These are phyloP conservation scores for Bullera alba DNA, from an alignment of 768 basidiomycete genomes.

Conservation along the genomic window DNA sequence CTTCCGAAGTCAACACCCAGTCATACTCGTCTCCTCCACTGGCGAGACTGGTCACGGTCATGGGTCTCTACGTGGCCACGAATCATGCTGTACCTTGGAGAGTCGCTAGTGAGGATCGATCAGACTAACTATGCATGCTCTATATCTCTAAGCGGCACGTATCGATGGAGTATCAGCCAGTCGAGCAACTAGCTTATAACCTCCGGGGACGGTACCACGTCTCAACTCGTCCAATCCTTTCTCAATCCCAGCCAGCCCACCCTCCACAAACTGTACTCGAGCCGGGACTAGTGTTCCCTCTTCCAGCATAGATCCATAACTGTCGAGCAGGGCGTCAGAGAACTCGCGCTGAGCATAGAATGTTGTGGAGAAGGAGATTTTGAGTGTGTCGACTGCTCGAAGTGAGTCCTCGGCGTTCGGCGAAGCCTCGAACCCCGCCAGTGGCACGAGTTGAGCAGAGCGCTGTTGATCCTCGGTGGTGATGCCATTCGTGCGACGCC, in stretches of 20 bases:
- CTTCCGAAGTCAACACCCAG: no score
- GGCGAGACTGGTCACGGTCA: no score
- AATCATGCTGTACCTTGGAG: no score
- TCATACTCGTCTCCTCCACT: no score
- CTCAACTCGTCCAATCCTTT: slow-evolving; percentile 21
- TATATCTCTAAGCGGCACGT: background rate
- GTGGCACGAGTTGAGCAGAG: slow-evolving; percentile 14
- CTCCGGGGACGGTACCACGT: slow-evolving; percentile 18
- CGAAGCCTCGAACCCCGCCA: slow-evolving; percentile 11
- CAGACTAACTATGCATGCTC: no score
- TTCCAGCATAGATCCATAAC: slow-evolving; percentile 6
- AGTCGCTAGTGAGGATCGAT: no score
- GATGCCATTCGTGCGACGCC: background rate
- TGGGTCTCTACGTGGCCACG: no score
- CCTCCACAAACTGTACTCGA: slow-evolving; percentile 6
- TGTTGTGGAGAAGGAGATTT: slow-evolving; percentile 30
- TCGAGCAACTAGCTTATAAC: slow-evolving; percentile 24
- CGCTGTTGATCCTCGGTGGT: background rate
- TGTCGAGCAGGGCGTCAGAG: slow-evolving; percentile 14
- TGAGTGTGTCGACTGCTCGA: slow-evolving; percentile 10
- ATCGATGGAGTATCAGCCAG: slow-evolving; percentile 14
- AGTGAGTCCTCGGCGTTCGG: slow-evolving; percentile 1
- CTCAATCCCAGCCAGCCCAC: slow-evolving; percentile 27
- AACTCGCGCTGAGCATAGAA: slow-evolving; percentile 28
- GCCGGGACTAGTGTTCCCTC: slow-evolving; percentile 9